These are phyloP conservation scores for Phyllostachys edulis DNA, from an alignment of 176 grass and related monocot genomes.

Conservation along the genomic window DNA sequence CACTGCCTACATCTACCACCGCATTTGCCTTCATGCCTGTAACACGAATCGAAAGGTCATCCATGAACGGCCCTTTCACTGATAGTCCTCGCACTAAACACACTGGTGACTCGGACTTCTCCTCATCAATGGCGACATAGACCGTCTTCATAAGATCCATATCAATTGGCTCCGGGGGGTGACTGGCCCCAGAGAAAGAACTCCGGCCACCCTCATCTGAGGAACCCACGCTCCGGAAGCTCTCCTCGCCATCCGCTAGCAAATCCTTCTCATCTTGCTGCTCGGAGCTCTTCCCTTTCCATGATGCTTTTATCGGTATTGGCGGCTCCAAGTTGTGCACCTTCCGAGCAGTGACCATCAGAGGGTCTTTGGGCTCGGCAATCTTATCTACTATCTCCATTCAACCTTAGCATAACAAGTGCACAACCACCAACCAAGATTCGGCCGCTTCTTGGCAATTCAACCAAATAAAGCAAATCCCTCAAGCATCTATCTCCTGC, in stretches of 20 bases:
- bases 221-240: constrained; percentile 76
- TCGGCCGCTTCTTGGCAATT: not conserved
- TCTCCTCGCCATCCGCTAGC: constrained; percentile 57
- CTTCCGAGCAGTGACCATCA: constrained; percentile 34
- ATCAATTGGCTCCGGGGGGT: constrained; percentile 81
- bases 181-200: constrained; percentile 84
- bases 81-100: constrained; percentile 59
- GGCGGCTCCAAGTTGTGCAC: constrained; percentile 43
- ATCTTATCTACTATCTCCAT: constrained; percentile 62
- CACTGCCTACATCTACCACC: constrained; percentile 22
- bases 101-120: constrained; percentile 44
- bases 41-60: constrained; percentile 60
- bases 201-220: constrained; percentile 62
- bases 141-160: constrained; percentile 93
- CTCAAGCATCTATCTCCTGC: not conserved
- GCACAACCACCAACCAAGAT: constrained; percentile 15
- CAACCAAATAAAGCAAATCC: not conserved
- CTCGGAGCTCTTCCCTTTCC: constrained; percentile 62
- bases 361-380: constrained; percentile 47
- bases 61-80: constrained; percentile 69
- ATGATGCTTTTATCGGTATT: constrained; percentile 48
- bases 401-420: constrained; percentile 36
- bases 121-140: constrained; percentile 83
- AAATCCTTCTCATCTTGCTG: constrained; percentile 66
- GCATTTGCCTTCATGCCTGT: constrained; percentile 52